These are phyloP conservation scores for Xylaria sp. DNA, from an alignment of 2,329 filamentous ascomycete genomes.

Conservation along the genomic window DNA sequence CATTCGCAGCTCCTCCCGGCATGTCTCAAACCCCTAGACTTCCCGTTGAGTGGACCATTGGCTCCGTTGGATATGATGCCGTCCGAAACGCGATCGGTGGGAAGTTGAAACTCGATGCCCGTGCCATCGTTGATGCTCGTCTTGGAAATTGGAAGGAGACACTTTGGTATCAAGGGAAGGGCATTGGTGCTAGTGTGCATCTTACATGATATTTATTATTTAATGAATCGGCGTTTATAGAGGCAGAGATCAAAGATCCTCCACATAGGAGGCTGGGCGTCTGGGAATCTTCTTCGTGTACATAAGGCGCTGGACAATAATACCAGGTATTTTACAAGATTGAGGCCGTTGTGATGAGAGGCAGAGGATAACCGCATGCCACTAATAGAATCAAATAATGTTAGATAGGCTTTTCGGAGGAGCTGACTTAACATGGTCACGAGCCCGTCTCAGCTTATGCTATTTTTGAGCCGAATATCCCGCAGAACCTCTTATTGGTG, in stretches of 20 bases:
- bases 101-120: slow-evolving; percentile 78
- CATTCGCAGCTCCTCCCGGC: slow-evolving; percentile 82
- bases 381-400: background rate
- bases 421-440: background rate
- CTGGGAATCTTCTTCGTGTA: slow-evolving; percentile 11
- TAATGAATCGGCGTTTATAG: slow-evolving; percentile 10
- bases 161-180: slow-evolving; percentile 75
- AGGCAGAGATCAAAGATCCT: slow-evolving; percentile 1
- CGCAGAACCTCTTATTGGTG: background rate
- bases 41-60: slow-evolving; percentile 82
- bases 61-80: slow-evolving; percentile 83
- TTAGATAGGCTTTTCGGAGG: background rate
- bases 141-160: slow-evolving; percentile 79
- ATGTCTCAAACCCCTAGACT: slow-evolving; percentile 76
- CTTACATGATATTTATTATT: slow-evolving; percentile 30
- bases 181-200: slow-evolving; percentile 68
- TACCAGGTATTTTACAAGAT: slow-evolving; percentile 1
- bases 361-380: background rate
- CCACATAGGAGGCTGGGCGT: slow-evolving; percentile 8
- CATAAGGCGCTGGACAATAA: slow-evolving; percentile 1
- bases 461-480: slow-evolving; percentile 5
- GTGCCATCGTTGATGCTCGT: slow-evolving; percentile 77
- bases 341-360: background rate
- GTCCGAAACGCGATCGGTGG: slow-evolving; percentile 84
- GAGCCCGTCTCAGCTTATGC: slow-evolving; percentile 1